Evolutionary conservation across 1,139 yeast species (phyloP).

Genomic region (Yamadazyma songkhlaensis): DNA sequence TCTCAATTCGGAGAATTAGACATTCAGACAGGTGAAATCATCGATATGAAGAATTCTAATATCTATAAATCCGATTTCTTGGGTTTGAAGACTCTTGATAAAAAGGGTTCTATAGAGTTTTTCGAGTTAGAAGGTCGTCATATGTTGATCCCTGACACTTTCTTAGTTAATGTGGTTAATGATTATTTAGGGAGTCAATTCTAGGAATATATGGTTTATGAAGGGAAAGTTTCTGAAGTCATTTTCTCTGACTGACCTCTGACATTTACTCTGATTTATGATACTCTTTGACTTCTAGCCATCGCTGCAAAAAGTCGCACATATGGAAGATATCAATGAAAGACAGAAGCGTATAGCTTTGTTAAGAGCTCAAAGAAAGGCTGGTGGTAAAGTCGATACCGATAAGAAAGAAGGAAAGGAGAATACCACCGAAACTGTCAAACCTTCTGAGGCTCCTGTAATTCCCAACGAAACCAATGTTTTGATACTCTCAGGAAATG

Average conservation of each 20-base stretch:
- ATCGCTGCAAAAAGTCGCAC: neutral
- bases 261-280: too few relatives aligned
- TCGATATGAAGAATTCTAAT: slow-evolving; percentile 49
- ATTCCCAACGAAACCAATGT: neutral
- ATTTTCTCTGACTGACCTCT: too few relatives aligned
- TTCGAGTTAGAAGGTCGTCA: slow-evolving; percentile 58
- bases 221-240: too few relatives aligned
- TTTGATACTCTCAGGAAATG: slow-evolving; percentile 13
- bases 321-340: slow-evolving; percentile 11
- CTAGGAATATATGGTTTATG: neutral
- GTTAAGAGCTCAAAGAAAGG: slow-evolving; percentile 12
- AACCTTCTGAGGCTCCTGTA: neutral
- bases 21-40: slow-evolving; percentile 33
- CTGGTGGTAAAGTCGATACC: too few relatives aligned
- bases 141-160: slow-evolving; percentile 57
- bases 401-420: neutral
- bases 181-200: slow-evolving; percentile 28
- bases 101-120: slow-evolving; percentile 45
- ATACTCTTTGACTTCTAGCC: too few relatives aligned
- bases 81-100: slow-evolving; percentile 53
- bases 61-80: slow-evolving; percentile 53
- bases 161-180: slow-evolving; percentile 36
- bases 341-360: slow-evolving; percentile 15
- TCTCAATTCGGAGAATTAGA: slow-evolving; percentile 65
- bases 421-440: neutral